Base-by-base conservation (phyloP, 331 rosid genomes). In the Ulmus americana region DNA sequence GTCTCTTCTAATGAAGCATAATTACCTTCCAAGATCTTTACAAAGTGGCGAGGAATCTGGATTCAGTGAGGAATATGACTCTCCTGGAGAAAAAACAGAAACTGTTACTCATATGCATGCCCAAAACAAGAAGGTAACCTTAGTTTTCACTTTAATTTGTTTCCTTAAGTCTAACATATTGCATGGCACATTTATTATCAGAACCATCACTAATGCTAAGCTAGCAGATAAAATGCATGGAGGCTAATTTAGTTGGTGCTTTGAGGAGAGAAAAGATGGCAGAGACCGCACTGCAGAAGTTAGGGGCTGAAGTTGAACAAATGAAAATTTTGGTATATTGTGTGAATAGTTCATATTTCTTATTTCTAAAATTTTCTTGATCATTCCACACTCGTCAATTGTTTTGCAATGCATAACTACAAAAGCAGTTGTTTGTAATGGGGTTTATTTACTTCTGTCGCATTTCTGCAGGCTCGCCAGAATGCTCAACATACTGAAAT, bases 201-300 rank as follows among this genome's bases (percentile, higher is more conserved):
- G 64, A 28, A 28, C 4, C 35, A 28, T 28, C 63, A 55, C 63
- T 81, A 58, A 70, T 43, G 61, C 69, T 38, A 63, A 70, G 41
- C 53, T 82, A 70, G 75, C 95, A 91, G 97, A 72, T 74, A 61
- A 80, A 84, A 57, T 44, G 68, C 72, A 65, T 78, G 88, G 84
- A 88, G 68, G 80, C 84, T 69, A 67, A 77, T 71, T 83, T 85
- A 72, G 73, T 73, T 74, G 86, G 96, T 70, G 85, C 92, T 61
- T 39, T 84, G 72, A 88, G 87, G 82, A 86, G 96, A 67, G 97
- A 91, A 76, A 83, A 88, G 70, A 41, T 69, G 79, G 83, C 94
- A 50, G 88, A 91, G 74, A 60, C 75, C 62, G 84, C 82, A 64
- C 63, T 78, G 64, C 83, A 71, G 72, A 77, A 80, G 76, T 75